Base-by-base conservation (phyloP, 768 basidiomycete genomes). In the Zangia roseola region DNA sequence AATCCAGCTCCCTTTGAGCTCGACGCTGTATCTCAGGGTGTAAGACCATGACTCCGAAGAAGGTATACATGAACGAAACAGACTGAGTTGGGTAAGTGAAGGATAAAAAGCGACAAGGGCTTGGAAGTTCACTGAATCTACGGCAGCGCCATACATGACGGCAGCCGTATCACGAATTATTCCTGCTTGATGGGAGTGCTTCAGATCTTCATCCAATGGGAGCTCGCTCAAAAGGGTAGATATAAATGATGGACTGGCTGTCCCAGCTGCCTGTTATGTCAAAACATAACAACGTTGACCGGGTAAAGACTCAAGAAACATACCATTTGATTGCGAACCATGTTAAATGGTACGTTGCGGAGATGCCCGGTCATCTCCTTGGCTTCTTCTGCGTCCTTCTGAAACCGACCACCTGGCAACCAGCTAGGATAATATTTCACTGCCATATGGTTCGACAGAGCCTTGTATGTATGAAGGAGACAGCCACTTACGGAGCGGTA, bases 391-490 rank as follows among this genome's bases (percentile, higher is more conserved):
- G 48, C 55, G 16, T 41, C 45, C 13, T 42, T 42, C 16, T 54
- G 34, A n/a, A 57, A 54, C 10, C 38, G 16, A 19, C 52, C 52
- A 10, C 52, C 52, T 20, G 55, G 55, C 24, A 56, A 33, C 55
- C 48, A 56, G 19, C 55, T 26, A n/a, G 52, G 55, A n/a, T 50
- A 54, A 33, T 50, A 49, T 42, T 40, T 56, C n/a, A 52, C 54
- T 55, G 14, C 2, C 19, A 23, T 14, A 12, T 23, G 20, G 9
- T 10, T 49, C 10, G 17, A 19, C 17, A n/a, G 17, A 10, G 10
- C 26, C 0, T 13, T 31, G 12, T 21, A 17, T n/a, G n/a, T 20
- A 20, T n/a, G 12, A 40, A n/a, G 5, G 23, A 1, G 16, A 21
- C 17, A n/a, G 16, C 20, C 5, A 30, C 54, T 49, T 23, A 50